A percentile compares a stretch with the other conserved stretches of the same genome.
Conservation (phyloP, 2,329 filamentous ascomycete species). For the Dothideomycetes sp. region DNA sequence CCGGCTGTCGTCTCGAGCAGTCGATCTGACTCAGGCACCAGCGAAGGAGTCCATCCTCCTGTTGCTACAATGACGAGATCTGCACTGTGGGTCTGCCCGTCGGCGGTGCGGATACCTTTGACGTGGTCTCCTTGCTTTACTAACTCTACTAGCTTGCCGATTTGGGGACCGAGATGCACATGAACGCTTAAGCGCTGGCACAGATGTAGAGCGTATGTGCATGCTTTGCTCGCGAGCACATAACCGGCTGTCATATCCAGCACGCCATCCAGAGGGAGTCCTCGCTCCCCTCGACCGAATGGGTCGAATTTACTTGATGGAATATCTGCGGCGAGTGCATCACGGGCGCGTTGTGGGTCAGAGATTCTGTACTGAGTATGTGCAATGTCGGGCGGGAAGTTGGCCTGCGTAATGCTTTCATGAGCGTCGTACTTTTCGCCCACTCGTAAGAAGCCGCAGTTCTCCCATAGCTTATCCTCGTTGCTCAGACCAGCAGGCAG, state of each 20-base stretch:
- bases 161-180: neutral
- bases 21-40: slow-evolving; percentile 13
- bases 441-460: slow-evolving; percentile 16
- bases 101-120: slow-evolving; percentile 1
- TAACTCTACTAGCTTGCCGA: neutral
- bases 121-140: neutral
- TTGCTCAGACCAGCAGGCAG: neutral
- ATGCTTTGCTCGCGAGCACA: slow-evolving; percentile 5
- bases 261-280: slow-evolving; percentile 1
- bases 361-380: slow-evolving; percentile 18
- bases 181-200: slow-evolving; percentile 1
- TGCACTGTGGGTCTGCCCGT: slow-evolving; percentile 8
- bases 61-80: slow-evolving; percentile 16
- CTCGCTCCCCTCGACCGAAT: slow-evolving; percentile 1
- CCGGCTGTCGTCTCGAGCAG: slow-evolving; percentile 40
- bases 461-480: slow-evolving; percentile 14
- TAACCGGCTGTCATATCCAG: slow-evolving; percentile 7
- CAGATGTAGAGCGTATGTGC: slow-evolving; percentile 4
- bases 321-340: neutral
- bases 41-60: slow-evolving; percentile 19
- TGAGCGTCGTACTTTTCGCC: slow-evolving; percentile 11
- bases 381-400: slow-evolving; percentile 15
- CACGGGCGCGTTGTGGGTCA: slow-evolving; percentile 6
- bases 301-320: slow-evolving; percentile 3
- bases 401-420: slow-evolving; percentile 14